Conservation (phyloP, 768 basidiomycete species). For the Mycena filopes region DNA sequence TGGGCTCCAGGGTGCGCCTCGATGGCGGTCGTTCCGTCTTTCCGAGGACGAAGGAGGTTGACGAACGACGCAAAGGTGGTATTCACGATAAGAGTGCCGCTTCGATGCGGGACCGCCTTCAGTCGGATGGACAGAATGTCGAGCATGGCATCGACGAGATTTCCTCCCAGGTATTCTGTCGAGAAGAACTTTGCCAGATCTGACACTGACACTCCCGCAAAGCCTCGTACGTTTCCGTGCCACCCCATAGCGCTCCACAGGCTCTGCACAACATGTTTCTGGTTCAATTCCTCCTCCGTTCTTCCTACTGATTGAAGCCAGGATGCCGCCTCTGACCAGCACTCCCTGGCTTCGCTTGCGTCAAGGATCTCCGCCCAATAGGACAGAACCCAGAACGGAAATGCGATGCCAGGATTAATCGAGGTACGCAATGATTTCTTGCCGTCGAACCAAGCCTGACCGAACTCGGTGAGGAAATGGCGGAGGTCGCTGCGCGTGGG, state of each 20-base stretch:
- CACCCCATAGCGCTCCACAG: slow-evolving; percentile 1
- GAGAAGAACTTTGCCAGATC: slow-evolving; percentile 9
- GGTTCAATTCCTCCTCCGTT: neutral
- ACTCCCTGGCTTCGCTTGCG: neutral
- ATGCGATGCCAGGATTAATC: neutral
- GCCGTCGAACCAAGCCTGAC: slow-evolving; percentile 18
- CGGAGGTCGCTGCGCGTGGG: neutral
- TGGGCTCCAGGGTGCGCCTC: neutral
- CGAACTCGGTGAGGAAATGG: neutral
- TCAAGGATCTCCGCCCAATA: slow-evolving; percentile 11
- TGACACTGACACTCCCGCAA: neutral
- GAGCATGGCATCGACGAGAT: slow-evolving; percentile 8
- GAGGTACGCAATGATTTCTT: slow-evolving; percentile 2
- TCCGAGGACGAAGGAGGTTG: neutral
- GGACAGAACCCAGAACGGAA: neutral
- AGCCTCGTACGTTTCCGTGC: neutral
- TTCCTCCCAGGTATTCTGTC: neutral
- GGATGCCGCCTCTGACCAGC: neutral
- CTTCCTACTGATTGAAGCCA: neutral
- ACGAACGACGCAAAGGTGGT: slow-evolving; percentile 2
- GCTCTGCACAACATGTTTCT: neutral
- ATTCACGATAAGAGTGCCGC: neutral
- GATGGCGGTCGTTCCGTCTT: neutral
- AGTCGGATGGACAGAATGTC: neutral
- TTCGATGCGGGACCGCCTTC: neutral